These are phyloP conservation scores for Stephanodiscus triporus DNA, from an alignment of 108 stramenopile genomes.

Conservation along the genomic window DNA sequence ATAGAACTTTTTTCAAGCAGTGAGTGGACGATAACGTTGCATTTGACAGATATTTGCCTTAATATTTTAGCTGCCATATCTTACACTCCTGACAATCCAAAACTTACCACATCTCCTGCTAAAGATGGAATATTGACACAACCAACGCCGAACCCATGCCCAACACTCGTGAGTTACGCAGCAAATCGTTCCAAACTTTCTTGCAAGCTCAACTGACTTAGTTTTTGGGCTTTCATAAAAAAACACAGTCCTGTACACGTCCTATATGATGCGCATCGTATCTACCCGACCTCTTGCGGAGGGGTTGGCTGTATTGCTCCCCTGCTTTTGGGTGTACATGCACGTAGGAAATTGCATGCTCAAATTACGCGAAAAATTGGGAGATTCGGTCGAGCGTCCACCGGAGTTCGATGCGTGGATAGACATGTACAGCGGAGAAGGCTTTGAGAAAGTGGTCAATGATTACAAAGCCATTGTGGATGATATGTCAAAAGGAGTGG, in stretches of 20 bases:
- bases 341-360: constrained; percentile 89
- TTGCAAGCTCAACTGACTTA: background rate
- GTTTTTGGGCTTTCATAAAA: background rate
- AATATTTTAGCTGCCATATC: background rate
- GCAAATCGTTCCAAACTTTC: background rate
- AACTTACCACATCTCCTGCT: background rate
- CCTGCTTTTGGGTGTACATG: constrained; percentile 92
- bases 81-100: background rate
- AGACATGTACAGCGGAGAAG: constrained; percentile 87
- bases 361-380: constrained; percentile 67
- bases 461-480: constrained; percentile 83
- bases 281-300: constrained; percentile 65
- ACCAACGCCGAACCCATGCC: constrained; percentile 71
- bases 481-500: constrained; percentile 32
- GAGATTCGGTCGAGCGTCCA: constrained; percentile 55
- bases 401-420: constrained; percentile 90
- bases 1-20: constrained; percentile 72
- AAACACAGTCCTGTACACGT: constrained; percentile 69
- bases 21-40: constrained; percentile 18
- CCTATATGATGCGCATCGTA: constrained; percentile 77
- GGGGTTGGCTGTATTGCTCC: constrained; percentile 79
- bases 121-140: constrained; percentile 60
- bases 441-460: constrained; percentile 76
- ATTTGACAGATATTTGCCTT: background rate
- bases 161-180: constrained; percentile 38